Base-by-base conservation (phyloP, 352 stramenopile species). In the Globisporangium carolinianum region DNA sequence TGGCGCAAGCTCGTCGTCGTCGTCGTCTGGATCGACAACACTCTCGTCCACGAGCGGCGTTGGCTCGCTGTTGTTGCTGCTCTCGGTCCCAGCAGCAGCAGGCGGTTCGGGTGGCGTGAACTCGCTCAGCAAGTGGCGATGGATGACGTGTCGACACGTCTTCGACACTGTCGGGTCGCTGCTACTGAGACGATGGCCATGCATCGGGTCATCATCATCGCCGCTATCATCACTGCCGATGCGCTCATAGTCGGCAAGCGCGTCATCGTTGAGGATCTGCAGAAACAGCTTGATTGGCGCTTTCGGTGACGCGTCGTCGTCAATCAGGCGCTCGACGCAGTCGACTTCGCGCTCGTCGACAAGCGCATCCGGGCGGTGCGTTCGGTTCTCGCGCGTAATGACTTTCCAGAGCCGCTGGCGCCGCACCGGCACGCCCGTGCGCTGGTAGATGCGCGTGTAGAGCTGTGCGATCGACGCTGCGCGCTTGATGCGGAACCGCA, bases 311-410 rank as follows among this genome's bases (percentile, higher is more conserved):
- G 76, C 69, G 53, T 92, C 80, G 17, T 91, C 80, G 47, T 94
- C 86, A 15, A 93, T 87, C 10, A 92, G 57, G 1, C 65, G 67
- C 12, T 91, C 81, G 1, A 87, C 68, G 15, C 72, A 72, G 18
- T 66, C 68, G 6, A 89, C 68, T 12, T 66, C 42, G 17, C 86
- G 69, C 1, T 62, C 64, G 18, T 68, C 62, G 9, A 95, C 53
- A 0, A 79, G 67, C 39, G 72, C 69, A 55, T 95, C 86, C 0
- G 86, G 86, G 17, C 86, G 82, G 51, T 82, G 72, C 2, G 83
- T 95, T 7, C 83, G 74, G 60, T 95, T 95, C 62, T 94, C 82
- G 18, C 86, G 77, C 8, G 78, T 90, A 53, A 93, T 91, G 35
- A 94, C 74, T 66, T 86, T 93, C 86, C 86, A 95, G 10, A 95